Evolutionary conservation across 345 rosid species (phyloP).

Genomic region (Aquilaria yunnanensis): DNA sequence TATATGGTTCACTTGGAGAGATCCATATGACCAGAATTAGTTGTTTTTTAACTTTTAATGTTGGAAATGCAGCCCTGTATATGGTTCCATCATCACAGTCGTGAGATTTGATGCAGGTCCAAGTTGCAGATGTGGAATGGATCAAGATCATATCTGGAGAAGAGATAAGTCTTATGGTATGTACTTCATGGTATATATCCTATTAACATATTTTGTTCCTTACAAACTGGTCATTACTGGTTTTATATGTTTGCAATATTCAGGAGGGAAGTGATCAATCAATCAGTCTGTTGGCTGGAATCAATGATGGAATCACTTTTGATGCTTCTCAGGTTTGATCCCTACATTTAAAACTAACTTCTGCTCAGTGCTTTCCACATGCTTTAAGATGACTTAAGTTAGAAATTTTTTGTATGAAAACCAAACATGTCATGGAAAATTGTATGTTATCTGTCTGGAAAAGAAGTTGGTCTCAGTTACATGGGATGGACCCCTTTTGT

Average conservation of each 20-base stretch:
- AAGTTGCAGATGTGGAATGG: slow-evolving; percentile 93
- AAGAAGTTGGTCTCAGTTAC: no score
- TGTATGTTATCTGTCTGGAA: no score
- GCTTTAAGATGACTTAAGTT: background rate
- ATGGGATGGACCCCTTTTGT: no score
- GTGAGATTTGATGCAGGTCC: slow-evolving; percentile 48
- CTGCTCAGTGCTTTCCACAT: background rate
- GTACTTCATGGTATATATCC: slow-evolving; percentile 15
- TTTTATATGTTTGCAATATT: slow-evolving; percentile 20
- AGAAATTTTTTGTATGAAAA: no score
- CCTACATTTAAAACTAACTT: background rate
- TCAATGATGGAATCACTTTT: slow-evolving; percentile 60
- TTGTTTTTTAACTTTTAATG: no score
- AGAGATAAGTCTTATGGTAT: slow-evolving; percentile 81
- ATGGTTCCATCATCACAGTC: slow-evolving; percentile 13
- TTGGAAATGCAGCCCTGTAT: no score
- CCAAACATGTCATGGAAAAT: no score
- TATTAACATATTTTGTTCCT: slow-evolving; percentile 2
- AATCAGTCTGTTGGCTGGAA: slow-evolving; percentile 63
- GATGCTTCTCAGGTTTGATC: slow-evolving; percentile 71
- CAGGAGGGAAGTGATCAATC: slow-evolving; percentile 72
- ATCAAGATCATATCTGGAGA: slow-evolving; percentile 71
- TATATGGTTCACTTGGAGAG: no score
- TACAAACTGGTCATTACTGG: slow-evolving; percentile 1
- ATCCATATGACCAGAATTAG: no score